phyloP scores from a whole-genome alignment of 805 yeast species.

The Candida silvicultrix region DNA sequence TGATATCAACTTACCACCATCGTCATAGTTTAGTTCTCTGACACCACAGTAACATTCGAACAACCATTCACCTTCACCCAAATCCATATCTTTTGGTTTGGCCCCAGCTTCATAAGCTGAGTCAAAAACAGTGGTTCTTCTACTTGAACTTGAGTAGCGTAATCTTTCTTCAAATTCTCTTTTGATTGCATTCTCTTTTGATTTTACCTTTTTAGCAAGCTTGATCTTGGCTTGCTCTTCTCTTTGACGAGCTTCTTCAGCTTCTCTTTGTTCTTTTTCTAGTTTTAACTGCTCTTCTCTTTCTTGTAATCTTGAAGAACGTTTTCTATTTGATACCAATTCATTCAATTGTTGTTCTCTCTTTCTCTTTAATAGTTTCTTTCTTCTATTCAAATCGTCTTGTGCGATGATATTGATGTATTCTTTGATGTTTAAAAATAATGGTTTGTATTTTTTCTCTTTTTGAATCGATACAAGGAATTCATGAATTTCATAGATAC shows the following conservation, averaged over 20 bases:
- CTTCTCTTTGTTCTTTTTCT: conserved; percentile 36
- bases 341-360: conserved; percentile 60
- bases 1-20: conserved; percentile 27
- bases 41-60: conserved; percentile 33
- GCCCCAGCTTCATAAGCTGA: not conserved
- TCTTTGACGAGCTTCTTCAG: conserved; percentile 11
- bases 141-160: conserved; percentile 10
- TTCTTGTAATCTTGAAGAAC: conserved; percentile 69
- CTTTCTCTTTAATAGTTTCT: conserved; percentile 45
- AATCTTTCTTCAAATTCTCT: conserved; percentile 21
- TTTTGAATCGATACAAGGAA: conserved; percentile 23
- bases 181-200: conserved; percentile 14
- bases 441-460: conserved; percentile 24
- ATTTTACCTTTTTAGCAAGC: conserved; percentile 25
- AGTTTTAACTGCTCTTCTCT: conserved; percentile 51
- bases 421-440: conserved; percentile 25
- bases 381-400: conserved; percentile 48
- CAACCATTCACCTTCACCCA: conserved; percentile 30
- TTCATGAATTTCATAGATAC: conserved; percentile 36
- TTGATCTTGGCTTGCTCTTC: conserved; percentile 37
- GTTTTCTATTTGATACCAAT: conserved; percentile 60
- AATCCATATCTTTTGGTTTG: conserved; percentile 25
- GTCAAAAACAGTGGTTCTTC: conserved; percentile 9
- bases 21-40: conserved; percentile 28
- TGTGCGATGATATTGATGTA: conserved; percentile 29